A percentile compares a stretch with the other conserved stretches of the same genome.
Conservation (phyloP, 176 grass and related monocot genomes). For the Leersia perrieri region DNA sequence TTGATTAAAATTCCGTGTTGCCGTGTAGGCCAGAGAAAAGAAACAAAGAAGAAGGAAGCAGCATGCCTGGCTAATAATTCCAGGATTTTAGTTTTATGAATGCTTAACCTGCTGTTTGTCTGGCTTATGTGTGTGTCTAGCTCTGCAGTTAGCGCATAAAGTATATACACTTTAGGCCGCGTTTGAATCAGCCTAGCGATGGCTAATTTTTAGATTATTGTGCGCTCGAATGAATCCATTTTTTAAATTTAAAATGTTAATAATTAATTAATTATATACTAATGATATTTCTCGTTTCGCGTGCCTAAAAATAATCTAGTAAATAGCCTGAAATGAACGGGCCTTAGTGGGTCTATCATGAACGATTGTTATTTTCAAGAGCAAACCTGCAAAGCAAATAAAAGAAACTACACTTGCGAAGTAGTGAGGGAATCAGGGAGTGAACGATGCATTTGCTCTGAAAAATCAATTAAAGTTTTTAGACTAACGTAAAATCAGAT, state of each 20-base stretch:
- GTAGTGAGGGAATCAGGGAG: background rate
- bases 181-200: no score
- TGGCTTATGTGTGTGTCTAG: background rate
- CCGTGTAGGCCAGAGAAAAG: conserved; percentile 21
- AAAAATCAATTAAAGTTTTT: background rate
- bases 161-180: no score
- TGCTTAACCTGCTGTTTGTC: background rate
- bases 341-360: background rate
- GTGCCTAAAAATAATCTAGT: no score
- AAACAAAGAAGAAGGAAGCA: background rate
- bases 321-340: no score
- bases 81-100: conserved; percentile 4
- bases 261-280: no score
- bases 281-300: no score
- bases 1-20: conserved; percentile 21
- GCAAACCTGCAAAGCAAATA: background rate
- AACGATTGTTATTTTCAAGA: background rate
- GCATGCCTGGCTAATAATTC: conserved; percentile 38
- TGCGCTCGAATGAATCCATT: no score
- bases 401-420: background rate
- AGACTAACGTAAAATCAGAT: background rate
- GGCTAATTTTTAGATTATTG: no score
- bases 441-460: background rate
- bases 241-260: no score
- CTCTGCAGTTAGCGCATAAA: conserved; percentile 1